phyloP scores from a whole-genome alignment of 257 asterid species.

The Solanum dulcamara region DNA sequence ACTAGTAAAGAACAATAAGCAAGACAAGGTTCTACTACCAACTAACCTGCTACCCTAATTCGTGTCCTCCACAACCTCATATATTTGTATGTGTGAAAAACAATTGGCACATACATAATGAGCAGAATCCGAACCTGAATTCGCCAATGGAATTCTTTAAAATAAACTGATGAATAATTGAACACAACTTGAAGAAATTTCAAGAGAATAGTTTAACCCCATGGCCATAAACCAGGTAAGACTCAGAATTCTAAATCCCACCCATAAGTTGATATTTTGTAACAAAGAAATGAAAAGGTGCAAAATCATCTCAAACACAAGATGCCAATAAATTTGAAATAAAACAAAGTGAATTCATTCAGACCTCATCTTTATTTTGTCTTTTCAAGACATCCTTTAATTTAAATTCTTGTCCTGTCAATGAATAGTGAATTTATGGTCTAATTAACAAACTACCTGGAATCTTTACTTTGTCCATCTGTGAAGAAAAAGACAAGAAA shows the following conservation, averaged over 20 bases:
- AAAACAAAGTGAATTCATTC: not conserved
- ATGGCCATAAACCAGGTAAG: not conserved
- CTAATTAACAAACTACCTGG: slow-evolving; percentile 5
- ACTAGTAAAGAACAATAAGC: not conserved
- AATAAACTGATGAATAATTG: not conserved
- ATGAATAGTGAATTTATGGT: not conserved
- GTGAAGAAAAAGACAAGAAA: slow-evolving; percentile 51
- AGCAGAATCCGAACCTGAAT: not conserved
- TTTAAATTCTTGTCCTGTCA: not conserved
- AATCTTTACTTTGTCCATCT: slow-evolving; percentile 52
- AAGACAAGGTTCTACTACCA: not conserved
- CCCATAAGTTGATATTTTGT: not conserved
- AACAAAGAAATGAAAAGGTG: not conserved
- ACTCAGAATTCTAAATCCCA: not conserved
- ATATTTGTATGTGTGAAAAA: not conserved
- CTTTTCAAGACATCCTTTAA: not conserved
- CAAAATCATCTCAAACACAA: not conserved
- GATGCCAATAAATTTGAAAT: not conserved
- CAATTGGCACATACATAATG: not conserved
- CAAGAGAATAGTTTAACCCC: not conserved
- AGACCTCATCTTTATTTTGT: not conserved
- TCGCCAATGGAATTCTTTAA: not conserved
- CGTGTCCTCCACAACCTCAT: no score
- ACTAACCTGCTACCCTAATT: not conserved
- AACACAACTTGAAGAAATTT: not conserved